Conservation (phyloP, 768 basidiomycete genomes). For the Pleurotus giganteus region DNA sequence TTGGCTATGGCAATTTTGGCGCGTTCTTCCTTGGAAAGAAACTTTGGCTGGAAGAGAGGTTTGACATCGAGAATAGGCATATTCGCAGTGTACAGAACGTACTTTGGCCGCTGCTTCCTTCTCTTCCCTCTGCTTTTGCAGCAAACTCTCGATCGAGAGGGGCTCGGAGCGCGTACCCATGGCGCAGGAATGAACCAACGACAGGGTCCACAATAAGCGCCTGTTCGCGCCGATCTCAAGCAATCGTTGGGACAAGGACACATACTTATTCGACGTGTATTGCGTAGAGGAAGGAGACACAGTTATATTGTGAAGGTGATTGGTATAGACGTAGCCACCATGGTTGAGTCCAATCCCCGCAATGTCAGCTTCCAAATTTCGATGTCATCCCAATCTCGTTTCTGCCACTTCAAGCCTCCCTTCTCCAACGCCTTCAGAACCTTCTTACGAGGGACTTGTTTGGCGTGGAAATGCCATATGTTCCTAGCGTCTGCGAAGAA, state of each 20-base stretch:
- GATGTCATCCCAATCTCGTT: conserved; percentile 75
- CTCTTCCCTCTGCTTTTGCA: conserved; percentile 85
- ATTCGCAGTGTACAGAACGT: neutral
- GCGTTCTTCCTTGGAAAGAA: conserved; percentile 90
- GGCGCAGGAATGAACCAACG: conserved; percentile 12
- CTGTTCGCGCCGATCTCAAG: too few species aligned
- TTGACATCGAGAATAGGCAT: conserved; percentile 9
- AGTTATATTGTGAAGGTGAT: too few species aligned
- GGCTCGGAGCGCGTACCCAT: conserved; percentile 63
- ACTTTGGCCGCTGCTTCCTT: conserved; percentile 92
- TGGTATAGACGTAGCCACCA: too few species aligned
- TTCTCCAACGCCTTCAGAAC: conserved; percentile 60
- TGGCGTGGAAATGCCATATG: conserved; percentile 55
- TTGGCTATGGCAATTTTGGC: conserved; percentile 86
- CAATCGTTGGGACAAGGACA: too few species aligned
- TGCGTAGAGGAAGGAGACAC: too few species aligned
- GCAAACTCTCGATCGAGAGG: conserved; percentile 82
- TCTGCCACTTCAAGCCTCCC: conserved; percentile 55
- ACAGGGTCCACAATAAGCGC: too few species aligned
- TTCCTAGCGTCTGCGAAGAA: conserved; percentile 56
- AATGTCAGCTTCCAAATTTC: conserved; percentile 72
- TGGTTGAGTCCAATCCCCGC: neutral
- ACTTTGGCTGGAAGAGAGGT: conserved; percentile 69
- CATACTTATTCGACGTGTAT: too few species aligned
- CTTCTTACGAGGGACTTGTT: conserved; percentile 57